A percentile compares a stretch with the other conserved stretches of the same genome.
These are phyloP conservation scores for Nannizzia gypsea DNA, from an alignment of 2,329 filamentous ascomycete species.

Conservation along the genomic window DNA sequence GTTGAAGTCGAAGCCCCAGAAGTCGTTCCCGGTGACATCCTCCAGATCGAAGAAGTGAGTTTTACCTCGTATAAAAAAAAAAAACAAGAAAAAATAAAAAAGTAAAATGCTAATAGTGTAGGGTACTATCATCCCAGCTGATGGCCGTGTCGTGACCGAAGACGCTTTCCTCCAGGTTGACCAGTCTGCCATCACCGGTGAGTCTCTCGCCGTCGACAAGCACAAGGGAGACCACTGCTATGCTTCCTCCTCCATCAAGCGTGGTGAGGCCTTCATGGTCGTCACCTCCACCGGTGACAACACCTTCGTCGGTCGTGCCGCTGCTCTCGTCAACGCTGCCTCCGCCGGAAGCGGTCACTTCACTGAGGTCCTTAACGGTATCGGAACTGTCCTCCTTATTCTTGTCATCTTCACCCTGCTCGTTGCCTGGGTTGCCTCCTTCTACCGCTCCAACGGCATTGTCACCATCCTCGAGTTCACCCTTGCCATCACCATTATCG, in stretches of 20 bases:
- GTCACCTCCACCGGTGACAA: slow-evolving; percentile 77
- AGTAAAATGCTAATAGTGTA: neutral
- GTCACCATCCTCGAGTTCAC: slow-evolving; percentile 72
- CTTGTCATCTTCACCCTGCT: slow-evolving; percentile 71
- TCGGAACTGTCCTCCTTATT: slow-evolving; percentile 67
- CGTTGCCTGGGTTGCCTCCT: slow-evolving; percentile 73
- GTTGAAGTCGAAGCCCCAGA: slow-evolving; percentile 71
- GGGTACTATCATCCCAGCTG: slow-evolving; percentile 82
- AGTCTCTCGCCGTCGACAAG: slow-evolving; percentile 86
- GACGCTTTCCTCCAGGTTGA: slow-evolving; percentile 80
- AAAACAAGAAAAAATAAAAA: too few relatives aligned
- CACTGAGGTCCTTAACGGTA: slow-evolving; percentile 79
- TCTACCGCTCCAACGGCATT: slow-evolving; percentile 76
- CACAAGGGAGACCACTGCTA: slow-evolving; percentile 70
- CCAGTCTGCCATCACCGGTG: slow-evolving; percentile 82
- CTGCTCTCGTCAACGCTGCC: slow-evolving; percentile 70
- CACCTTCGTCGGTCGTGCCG: slow-evolving; percentile 81
- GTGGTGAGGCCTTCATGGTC: slow-evolving; percentile 73
- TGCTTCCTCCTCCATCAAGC: slow-evolving; percentile 79
- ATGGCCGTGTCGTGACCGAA: slow-evolving; percentile 74
- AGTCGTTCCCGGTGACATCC: slow-evolving; percentile 80
- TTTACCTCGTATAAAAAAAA: neutral
- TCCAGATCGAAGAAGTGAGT: slow-evolving; percentile 66
- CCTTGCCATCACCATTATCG: slow-evolving; percentile 78
- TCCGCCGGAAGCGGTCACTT: slow-evolving; percentile 69